Conservation (phyloP, 192 early-diverging fungal genomes). For the Backusella tuberculispora region DNA sequence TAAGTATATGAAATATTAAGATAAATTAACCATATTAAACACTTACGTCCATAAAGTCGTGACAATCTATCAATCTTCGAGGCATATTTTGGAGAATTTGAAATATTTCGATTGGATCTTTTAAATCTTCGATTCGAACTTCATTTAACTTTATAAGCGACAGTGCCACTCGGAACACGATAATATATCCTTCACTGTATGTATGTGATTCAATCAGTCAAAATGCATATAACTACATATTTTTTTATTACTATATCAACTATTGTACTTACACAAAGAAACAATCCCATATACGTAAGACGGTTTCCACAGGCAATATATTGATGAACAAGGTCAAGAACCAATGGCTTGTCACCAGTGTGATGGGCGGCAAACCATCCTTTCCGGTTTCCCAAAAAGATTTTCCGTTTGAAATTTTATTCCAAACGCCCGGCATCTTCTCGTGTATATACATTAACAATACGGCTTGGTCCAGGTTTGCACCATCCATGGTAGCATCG, state of each 20-base stretch:
- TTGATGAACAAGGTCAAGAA: slow-evolving; percentile 79
- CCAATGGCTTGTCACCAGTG: slow-evolving; percentile 79
- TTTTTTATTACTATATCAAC: no score
- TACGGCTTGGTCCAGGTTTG: slow-evolving; percentile 72
- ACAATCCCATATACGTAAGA: slow-evolving; percentile 67
- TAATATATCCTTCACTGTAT: slow-evolving; percentile 59
- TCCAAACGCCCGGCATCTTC: slow-evolving; percentile 51
- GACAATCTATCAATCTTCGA: slow-evolving; percentile 60
- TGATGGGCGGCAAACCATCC: slow-evolving; percentile 64
- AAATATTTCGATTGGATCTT: slow-evolving; percentile 61
- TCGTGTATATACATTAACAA: slow-evolving; percentile 53
- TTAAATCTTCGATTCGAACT: slow-evolving; percentile 54
- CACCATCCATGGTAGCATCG: slow-evolving; percentile 73
- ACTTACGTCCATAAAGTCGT: slow-evolving; percentile 56
- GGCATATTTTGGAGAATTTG: slow-evolving; percentile 62
- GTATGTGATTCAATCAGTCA: neutral
- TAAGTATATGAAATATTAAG: neutral
- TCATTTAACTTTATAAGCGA: slow-evolving; percentile 71
- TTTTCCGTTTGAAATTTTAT: slow-evolving; percentile 46
- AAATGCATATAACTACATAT: neutral
- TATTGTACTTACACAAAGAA: slow-evolving; percentile 50
- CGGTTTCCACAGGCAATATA: slow-evolving; percentile 63
- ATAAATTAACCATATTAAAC: neutral
- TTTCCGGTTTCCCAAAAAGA: slow-evolving; percentile 47
- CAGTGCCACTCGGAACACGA: slow-evolving; percentile 72